Evolutionary conservation across 257 asterid genomes (phyloP).

Genomic region (Solanum chmielewskii): DNA sequence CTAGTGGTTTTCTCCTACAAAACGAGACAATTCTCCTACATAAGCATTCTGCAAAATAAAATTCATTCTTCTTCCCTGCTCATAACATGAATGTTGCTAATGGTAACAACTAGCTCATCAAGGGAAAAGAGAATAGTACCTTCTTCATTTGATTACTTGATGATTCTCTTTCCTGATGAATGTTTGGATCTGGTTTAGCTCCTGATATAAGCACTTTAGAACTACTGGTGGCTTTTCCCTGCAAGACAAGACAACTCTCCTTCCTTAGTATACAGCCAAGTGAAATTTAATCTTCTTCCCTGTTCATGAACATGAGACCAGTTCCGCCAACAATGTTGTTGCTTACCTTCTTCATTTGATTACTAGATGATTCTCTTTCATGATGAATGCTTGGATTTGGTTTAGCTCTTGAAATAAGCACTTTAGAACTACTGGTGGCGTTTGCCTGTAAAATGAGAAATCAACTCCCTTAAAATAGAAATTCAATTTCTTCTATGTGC

Average conservation of each 20-base stretch:
- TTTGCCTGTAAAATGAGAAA: slow-evolving; percentile 35
- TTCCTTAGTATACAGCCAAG: background rate
- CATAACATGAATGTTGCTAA: background rate
- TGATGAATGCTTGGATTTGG: slow-evolving; percentile 20
- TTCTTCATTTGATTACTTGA: slow-evolving; percentile 21
- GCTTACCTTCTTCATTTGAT: slow-evolving; percentile 33
- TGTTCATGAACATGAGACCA: background rate
- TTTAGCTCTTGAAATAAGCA: slow-evolving; percentile 12
- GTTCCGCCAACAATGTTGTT: background rate
- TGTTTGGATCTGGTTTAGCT: slow-evolving; percentile 17
- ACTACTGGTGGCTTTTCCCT: slow-evolving; percentile 32
- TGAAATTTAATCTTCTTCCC: background rate
- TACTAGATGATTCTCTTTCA: slow-evolving; percentile 9
- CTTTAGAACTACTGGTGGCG: slow-evolving; percentile 19
- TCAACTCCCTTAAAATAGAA: background rate
- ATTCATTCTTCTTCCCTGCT: background rate
- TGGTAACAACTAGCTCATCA: background rate
- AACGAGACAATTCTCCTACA: background rate
- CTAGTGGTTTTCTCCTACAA: slow-evolving; percentile 42
- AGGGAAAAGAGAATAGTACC: slow-evolving; percentile 17
- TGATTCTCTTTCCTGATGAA: slow-evolving; percentile 10
- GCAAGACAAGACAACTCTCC: slow-evolving; percentile 9
- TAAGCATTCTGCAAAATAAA: background rate
- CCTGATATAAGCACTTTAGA: slow-evolving; percentile 15
- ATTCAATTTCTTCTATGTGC: background rate